Conservation (phyloP, 2,329 filamentous ascomycete genomes). For the Furcasterigmium sp. region DNA sequence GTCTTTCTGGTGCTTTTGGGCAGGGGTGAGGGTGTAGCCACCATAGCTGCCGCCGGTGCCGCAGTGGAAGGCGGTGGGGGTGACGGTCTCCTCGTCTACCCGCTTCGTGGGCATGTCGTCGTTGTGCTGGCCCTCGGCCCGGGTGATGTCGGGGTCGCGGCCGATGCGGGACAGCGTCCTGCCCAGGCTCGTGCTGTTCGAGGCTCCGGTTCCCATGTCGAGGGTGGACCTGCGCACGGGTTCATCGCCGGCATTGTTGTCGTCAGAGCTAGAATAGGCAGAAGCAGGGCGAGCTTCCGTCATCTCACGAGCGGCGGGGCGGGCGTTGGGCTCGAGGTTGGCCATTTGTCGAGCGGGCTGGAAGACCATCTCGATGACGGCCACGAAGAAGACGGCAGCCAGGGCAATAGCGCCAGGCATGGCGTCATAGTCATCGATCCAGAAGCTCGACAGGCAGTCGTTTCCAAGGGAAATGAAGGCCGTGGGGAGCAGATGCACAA, state of each 20-base stretch:
- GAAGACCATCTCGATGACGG: constrained; percentile 71
- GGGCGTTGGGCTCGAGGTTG: not conserved
- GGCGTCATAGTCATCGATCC: constrained; percentile 68
- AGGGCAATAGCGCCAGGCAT: constrained; percentile 79
- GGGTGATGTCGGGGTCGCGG: not conserved
- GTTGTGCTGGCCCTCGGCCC: constrained; percentile 1
- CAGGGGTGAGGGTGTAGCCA: constrained; percentile 29
- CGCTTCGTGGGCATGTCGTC: constrained; percentile 20
- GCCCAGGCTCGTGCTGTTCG: constrained; percentile 5
- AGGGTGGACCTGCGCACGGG: not conserved
- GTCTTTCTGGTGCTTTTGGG: constrained; percentile 57
- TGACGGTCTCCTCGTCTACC: constrained; percentile 9
- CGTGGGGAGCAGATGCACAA: constrained; percentile 68
- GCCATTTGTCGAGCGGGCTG: constrained; percentile 31
- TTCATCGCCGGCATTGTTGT: constrained; percentile 3
- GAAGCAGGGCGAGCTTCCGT: not conserved
- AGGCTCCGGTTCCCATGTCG: constrained; percentile 3
- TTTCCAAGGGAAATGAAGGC: constrained; percentile 59
- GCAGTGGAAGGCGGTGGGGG: not conserved
- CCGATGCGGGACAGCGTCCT: constrained; percentile 7
- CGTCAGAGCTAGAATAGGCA: constrained; percentile 25
- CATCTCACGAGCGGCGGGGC: not conserved
- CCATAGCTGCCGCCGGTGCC: not conserved
- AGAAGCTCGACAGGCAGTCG: constrained; percentile 67
- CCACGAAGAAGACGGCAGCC: constrained; percentile 71